Percentiles rank a stretch among this genome's conserved stretches.
Evolutionary conservation across 2,329 filamentous ascomycete species (phyloP).

Genomic region (Elsinoe batatas): DNA sequence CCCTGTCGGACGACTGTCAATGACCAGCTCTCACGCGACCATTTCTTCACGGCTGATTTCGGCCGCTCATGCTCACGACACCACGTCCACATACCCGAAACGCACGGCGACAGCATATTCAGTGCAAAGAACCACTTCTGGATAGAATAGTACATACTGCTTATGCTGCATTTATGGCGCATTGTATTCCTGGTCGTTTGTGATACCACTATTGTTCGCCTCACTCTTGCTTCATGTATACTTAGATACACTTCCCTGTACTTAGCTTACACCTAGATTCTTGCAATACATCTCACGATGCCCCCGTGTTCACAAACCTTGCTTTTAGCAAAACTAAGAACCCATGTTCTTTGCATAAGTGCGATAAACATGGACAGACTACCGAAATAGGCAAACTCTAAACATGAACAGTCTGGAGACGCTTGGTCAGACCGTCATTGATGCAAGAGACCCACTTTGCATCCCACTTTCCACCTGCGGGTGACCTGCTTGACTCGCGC

Average conservation of each 20-base stretch:
- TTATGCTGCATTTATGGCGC: too few relatives aligned
- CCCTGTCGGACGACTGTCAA: too few relatives aligned
- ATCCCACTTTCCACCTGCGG: not conserved
- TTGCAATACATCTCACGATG: not conserved
- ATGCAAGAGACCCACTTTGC: not conserved
- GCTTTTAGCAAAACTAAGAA: not conserved
- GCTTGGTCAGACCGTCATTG: not conserved
- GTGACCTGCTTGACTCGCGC: not conserved
- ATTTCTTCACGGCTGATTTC: too few relatives aligned
- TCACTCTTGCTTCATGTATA: not conserved
- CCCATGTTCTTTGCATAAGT: not conserved
- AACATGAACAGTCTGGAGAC: not conserved
- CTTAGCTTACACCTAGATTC: not conserved
- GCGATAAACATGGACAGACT: not conserved
- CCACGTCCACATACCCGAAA: too few relatives aligned
- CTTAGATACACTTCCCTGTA: not conserved
- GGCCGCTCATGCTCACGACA: too few relatives aligned
- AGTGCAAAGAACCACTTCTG: too few relatives aligned
- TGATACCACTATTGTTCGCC: not conserved
- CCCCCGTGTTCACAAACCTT: not conserved
- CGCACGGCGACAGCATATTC: too few relatives aligned
- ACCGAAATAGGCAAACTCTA: slow-evolving; percentile 1
- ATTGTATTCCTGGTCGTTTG: not conserved
- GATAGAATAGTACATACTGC: too few relatives aligned
- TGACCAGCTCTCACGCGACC: too few relatives aligned